Base-by-base conservation (phyloP, 148 eudicot species). In the Silene conica region DNA sequence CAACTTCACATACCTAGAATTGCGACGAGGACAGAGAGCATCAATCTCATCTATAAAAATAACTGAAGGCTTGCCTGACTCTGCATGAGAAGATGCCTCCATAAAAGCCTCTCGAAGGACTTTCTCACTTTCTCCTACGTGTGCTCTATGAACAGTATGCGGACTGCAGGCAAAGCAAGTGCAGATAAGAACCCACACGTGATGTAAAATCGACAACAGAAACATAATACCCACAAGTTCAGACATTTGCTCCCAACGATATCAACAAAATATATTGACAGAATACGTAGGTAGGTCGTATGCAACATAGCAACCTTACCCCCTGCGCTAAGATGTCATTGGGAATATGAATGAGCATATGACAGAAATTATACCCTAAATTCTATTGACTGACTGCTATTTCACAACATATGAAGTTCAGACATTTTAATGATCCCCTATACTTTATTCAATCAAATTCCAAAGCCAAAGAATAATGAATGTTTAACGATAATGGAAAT, bases 41-140 rank as follows among this genome's bases (percentile, higher is more conserved):
- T 95, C 98, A 62, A 95, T 95, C 86, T 95, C 98, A 81, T 95
- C 97, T 9, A 95, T 86, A 79, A 90, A 95, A 62, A 95, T 82
- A 76, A 95, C 96, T 0, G 91, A 92, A 48, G 97, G 98, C 76
- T 86, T 89, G 70, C 96, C 95, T 50, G 83, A 80, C 63, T 79
- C 82, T 59, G 88, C 88, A 82, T 88, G 82, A 77, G 86, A 85
- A 58, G 87, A 76, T 78, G 98, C 98, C 82, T 92, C 89, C n/a
- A 79, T 68, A 78, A 95, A 95, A 82, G 98, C 93, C 78, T 92
- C 92, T 6, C 96, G 85, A 64, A 95, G 83, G 41, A 85, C 79
- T 84, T 80, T 87, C 93, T 92, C 98, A 75, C 97, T 95, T 83
- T 95, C 97, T 79, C 96, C 97, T 14, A 88, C 96, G 83, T 90